Percentiles rank a stretch among this genome's conserved stretches.
Conservation (phyloP, 1,284 basidiomycete genomes). For the Sphagnurus paluster region DNA sequence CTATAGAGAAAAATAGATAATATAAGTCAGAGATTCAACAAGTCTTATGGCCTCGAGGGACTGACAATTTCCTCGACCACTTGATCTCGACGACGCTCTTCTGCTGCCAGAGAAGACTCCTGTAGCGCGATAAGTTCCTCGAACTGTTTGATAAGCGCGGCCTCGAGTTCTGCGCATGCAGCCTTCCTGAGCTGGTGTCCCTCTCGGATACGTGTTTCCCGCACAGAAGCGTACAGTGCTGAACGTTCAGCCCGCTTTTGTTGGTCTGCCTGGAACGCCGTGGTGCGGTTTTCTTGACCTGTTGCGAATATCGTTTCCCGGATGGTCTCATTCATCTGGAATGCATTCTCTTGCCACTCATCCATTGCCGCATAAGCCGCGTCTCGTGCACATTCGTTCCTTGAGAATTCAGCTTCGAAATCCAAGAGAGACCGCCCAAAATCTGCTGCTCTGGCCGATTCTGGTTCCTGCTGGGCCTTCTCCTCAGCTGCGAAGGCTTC, state of each 20-base stretch:
- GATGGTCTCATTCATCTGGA: not conserved
- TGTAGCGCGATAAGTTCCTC: not conserved
- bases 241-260: not conserved
- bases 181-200: constrained; percentile 5
- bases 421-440: not conserved
- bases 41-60: no score
- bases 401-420: not conserved
- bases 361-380: not conserved
- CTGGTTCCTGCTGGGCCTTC: not conserved
- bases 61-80: no score
- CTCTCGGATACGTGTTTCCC: not conserved
- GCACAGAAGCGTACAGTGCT: not conserved
- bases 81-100: constrained; percentile 1
- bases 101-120: not conserved
- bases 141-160: constrained; percentile 1
- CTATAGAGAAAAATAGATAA: no score
- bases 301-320: constrained; percentile 2
- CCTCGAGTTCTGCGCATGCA: not conserved
- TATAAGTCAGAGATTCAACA: no score
- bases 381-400: not conserved
- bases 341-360: constrained; percentile 2
- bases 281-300: constrained; percentile 4
- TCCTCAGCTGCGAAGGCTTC: constrained; percentile 1
- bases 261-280: not conserved
- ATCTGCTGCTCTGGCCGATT: not conserved